A percentile compares a stretch with the other conserved stretches of the same genome.
Evolutionary conservation across 495 filamentous ascomycete genomes (phyloP).

Genomic region (Penicillium fimorum): DNA sequence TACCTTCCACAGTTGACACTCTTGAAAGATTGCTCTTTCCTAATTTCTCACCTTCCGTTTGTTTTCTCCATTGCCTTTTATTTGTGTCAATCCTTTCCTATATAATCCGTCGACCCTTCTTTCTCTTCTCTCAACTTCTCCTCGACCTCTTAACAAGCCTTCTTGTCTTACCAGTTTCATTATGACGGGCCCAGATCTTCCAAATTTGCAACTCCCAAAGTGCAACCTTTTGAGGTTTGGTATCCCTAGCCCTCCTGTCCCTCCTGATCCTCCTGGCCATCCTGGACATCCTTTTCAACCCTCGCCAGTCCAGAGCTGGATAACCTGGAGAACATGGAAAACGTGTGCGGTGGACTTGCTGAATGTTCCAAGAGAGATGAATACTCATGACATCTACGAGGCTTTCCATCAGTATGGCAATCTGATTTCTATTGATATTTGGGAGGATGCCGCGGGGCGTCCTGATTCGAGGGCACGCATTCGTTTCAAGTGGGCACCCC

Average conservation of each 20-base stretch:
- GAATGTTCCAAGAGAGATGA: slow-evolving; percentile 33
- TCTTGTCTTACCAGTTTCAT: neutral
- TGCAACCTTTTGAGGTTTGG: neutral
- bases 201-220: neutral
- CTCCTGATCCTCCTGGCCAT: neutral
- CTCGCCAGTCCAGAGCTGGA: neutral
- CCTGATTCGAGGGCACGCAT: slow-evolving; percentile 32
- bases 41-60: too few relatives aligned
- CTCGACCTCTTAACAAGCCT: neutral
- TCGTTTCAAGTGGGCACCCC: slow-evolving; percentile 42
- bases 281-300: neutral
- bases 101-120: neutral
- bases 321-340: slow-evolving; percentile 39
- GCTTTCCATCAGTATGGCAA: slow-evolving; percentile 41
- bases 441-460: slow-evolving; percentile 34
- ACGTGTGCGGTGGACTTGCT: slow-evolving; percentile 37
- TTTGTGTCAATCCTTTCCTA: neutral
- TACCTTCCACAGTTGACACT: too few relatives aligned
- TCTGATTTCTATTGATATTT: slow-evolving; percentile 45
- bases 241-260: too few relatives aligned
- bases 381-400: slow-evolving; percentile 36
- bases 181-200: neutral
- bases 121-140: neutral
- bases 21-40: neutral
- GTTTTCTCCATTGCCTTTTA: too few relatives aligned